Evolutionary conservation across 352 stramenopile species (phyloP).

Genomic region (Phytopythium vexans): DNA sequence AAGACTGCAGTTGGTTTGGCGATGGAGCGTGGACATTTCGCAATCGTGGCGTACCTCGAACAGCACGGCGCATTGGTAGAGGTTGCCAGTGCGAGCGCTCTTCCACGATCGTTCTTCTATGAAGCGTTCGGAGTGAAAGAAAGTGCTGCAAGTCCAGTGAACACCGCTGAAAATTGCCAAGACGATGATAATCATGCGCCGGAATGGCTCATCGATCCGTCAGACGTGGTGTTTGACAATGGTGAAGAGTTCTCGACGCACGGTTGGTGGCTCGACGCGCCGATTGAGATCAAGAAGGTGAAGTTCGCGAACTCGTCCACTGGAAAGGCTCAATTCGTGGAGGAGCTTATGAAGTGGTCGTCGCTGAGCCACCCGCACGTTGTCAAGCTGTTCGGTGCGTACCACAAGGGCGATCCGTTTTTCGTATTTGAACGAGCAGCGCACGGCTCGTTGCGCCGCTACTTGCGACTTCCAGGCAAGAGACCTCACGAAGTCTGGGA

Average conservation of each 20-base stretch:
- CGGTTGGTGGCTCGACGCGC: constrained; percentile 6
- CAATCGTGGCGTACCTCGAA: background rate
- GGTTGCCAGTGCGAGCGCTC: background rate
- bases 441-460: constrained; percentile 1
- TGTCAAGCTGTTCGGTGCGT: constrained; percentile 29
- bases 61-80: background rate
- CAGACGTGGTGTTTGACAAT: constrained; percentile 5
- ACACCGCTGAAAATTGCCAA: background rate
- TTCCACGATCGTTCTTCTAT: background rate
- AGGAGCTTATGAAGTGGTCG: constrained; percentile 16
- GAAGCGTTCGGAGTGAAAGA: background rate
- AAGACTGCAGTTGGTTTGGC: constrained; percentile 4
- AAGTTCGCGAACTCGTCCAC: background rate
- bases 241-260: background rate
- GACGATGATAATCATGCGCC: background rate
- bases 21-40: background rate
- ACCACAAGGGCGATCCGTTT: constrained; percentile 26
- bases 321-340: constrained; percentile 3
- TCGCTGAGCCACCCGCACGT: constrained; percentile 28
- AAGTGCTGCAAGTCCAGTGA: too few species aligned
- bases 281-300: constrained; percentile 7
- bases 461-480: constrained; percentile 3
- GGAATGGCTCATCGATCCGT: constrained; percentile 8
- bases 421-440: constrained; percentile 16
- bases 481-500: constrained; percentile 7